Evolutionary conservation across 164 flowering plant species (phyloP).

Genomic region (Protea cynaroides): DNA sequence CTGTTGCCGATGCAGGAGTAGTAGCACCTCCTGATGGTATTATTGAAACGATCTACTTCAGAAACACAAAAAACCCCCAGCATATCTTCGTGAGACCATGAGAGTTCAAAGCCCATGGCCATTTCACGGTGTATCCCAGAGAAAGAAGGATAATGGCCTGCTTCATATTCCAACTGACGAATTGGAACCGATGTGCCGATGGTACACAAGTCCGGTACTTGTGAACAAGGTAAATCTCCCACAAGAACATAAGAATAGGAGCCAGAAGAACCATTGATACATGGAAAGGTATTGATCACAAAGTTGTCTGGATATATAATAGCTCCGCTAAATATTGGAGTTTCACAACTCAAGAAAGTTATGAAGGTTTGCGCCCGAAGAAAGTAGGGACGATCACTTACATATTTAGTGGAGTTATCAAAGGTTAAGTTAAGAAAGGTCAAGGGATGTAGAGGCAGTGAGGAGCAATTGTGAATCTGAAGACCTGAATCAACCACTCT

Average conservation of each 20-base stretch:
- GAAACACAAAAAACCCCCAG: too few relatives aligned
- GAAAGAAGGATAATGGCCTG: background rate
- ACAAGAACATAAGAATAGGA: background rate
- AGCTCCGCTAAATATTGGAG: background rate
- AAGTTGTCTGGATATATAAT: background rate
- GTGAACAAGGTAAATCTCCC: background rate
- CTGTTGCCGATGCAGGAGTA: too few relatives aligned
- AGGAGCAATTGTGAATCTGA: background rate
- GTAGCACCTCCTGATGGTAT: too few relatives aligned
- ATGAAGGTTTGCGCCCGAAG: too few relatives aligned
- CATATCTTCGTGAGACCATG: background rate
- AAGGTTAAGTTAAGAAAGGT: background rate
- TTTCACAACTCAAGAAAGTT: background rate
- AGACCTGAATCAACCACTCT: slow-evolving; percentile 7
- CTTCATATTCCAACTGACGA: too few relatives aligned
- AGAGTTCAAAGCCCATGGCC: background rate
- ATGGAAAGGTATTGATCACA: background rate
- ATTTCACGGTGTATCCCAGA: background rate
- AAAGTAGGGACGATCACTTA: background rate
- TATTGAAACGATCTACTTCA: too few relatives aligned
- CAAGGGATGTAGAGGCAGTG: background rate
- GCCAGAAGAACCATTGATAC: background rate
- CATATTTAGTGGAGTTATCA: too few relatives aligned
- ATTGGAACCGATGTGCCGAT: background rate
- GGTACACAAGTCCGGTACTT: background rate